Evolutionary conservation across 2,329 filamentous ascomycete species (phyloP).

Genomic region (Aspergillus fijiensis): DNA sequence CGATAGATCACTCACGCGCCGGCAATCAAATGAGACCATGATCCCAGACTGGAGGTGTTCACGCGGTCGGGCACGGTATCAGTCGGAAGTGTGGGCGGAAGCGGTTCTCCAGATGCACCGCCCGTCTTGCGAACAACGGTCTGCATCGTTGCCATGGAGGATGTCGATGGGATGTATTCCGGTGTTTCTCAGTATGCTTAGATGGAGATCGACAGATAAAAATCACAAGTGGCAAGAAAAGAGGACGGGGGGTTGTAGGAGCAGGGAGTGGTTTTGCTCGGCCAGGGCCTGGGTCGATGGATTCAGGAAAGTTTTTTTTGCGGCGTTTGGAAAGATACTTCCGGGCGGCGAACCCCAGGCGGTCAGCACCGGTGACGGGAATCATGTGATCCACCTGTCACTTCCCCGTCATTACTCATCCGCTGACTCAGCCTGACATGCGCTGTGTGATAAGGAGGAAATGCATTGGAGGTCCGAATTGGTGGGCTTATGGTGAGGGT

Average conservation of each 20-base stretch:
- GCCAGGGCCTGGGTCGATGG: background rate
- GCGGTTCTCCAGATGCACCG: slow-evolving; percentile 7
- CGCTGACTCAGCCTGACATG: too few species aligned
- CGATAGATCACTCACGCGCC: slow-evolving; percentile 32
- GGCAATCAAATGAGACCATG: slow-evolving; percentile 34
- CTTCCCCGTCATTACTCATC: background rate
- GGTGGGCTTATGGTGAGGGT: too few species aligned
- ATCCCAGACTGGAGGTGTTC: slow-evolving; percentile 11
- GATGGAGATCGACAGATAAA: background rate
- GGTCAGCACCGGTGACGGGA: background rate
- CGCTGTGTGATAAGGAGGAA: too few species aligned
- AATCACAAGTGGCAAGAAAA: background rate
- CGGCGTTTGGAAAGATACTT: slow-evolving; percentile 3
- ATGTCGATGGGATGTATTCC: background rate
- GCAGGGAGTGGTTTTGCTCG: background rate
- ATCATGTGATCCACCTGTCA: slow-evolving; percentile 6
- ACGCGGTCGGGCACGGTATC: slow-evolving; percentile 1
- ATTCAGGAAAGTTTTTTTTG: slow-evolving; percentile 7
- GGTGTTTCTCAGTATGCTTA: background rate
- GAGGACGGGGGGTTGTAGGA: background rate
- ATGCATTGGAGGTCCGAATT: too few species aligned
- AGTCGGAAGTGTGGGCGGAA: slow-evolving; percentile 12
- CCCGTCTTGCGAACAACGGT: slow-evolving; percentile 8
- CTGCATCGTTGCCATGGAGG: slow-evolving; percentile 9
- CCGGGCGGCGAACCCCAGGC: slow-evolving; percentile 7